Evolutionary conservation across 768 basidiomycete genomes (phyloP).

Genomic region (Naganishia kalamii): DNA sequence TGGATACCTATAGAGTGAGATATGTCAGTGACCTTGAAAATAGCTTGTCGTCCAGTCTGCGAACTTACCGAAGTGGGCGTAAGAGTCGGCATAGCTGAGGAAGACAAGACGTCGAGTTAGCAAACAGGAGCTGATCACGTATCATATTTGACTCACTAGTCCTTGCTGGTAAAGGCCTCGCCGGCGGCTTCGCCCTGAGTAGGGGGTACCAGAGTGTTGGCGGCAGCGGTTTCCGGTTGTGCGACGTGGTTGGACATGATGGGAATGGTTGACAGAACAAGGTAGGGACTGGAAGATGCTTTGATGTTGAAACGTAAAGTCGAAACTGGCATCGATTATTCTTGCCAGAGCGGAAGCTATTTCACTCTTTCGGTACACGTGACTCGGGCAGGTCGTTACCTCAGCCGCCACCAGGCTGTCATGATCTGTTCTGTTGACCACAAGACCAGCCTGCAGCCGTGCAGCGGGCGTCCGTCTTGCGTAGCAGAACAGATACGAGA

Average conservation of each 20-base stretch:
- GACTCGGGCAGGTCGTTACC: no score
- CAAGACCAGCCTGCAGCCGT: no score
- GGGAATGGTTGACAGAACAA: no score
- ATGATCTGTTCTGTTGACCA: no score
- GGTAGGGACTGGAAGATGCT: not conserved
- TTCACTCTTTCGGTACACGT: no score
- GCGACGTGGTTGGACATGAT: constrained; percentile 15
- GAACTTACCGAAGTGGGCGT: constrained; percentile 79
- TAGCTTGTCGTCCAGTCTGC: not conserved
- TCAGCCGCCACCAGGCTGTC: no score
- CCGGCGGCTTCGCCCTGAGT: constrained; percentile 27
- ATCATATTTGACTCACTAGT: constrained; percentile 37
- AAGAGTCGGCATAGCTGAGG: constrained; percentile 69
- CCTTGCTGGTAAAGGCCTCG: constrained; percentile 41
- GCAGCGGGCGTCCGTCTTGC: no score
- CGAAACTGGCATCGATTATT: not conserved
- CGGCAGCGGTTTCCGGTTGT: constrained; percentile 12
- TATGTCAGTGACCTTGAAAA: not conserved
- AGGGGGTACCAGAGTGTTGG: constrained; percentile 13
- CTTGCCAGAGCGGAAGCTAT: no score
- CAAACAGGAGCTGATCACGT: not conserved
- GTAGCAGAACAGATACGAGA: no score
- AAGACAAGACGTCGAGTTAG: not conserved
- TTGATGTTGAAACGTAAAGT: not conserved
- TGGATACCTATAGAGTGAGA: constrained; percentile 65